Percentiles rank a stretch among this genome's conserved stretches.
Conservation (phyloP, 805 yeast species). For the Saturnispora serradocipensis region DNA sequence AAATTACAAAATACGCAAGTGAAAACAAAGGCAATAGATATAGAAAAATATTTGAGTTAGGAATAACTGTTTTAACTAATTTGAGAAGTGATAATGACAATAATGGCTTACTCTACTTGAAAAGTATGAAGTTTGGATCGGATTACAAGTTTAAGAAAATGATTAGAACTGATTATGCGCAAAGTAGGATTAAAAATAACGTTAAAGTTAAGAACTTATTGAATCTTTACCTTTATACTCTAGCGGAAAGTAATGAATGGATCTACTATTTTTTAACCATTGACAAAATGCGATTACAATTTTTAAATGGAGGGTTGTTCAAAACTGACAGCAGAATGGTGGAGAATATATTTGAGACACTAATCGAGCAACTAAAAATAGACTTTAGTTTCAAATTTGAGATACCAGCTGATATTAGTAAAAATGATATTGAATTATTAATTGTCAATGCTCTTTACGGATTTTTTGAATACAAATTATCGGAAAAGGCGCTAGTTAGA, state of each 20-base stretch:
- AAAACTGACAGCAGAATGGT: constrained; percentile 30
- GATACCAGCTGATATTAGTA: constrained; percentile 34
- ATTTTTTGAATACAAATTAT: constrained; percentile 46
- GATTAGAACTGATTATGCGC: constrained; percentile 19
- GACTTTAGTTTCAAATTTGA: constrained; percentile 36
- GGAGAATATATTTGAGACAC: constrained; percentile 30
- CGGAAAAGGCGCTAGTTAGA: constrained; percentile 42
- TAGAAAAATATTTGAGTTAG: background rate
- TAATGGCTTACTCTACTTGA: background rate
- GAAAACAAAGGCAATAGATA: background rate
- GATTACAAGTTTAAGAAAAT: constrained; percentile 31
- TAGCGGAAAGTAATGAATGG: constrained; percentile 55
- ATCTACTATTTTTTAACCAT: constrained; percentile 57
- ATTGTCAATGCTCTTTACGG: constrained; percentile 54
- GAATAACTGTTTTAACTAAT: constrained; percentile 4
- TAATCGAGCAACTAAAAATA: constrained; percentile 52
- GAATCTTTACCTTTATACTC: constrained; percentile 38
- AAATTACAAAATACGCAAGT: constrained; percentile 1
- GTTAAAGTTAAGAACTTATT: constrained; percentile 41
- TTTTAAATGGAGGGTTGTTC: constrained; percentile 50
- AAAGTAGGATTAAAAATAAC: constrained; percentile 28
- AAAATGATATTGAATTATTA: constrained; percentile 59
- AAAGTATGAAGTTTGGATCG: background rate
- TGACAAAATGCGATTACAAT: constrained; percentile 64
- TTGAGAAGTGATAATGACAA: background rate